Evolutionary conservation across 2,329 filamentous ascomycete genomes (phyloP).

Genomic region (Aspergillus versicolor): DNA sequence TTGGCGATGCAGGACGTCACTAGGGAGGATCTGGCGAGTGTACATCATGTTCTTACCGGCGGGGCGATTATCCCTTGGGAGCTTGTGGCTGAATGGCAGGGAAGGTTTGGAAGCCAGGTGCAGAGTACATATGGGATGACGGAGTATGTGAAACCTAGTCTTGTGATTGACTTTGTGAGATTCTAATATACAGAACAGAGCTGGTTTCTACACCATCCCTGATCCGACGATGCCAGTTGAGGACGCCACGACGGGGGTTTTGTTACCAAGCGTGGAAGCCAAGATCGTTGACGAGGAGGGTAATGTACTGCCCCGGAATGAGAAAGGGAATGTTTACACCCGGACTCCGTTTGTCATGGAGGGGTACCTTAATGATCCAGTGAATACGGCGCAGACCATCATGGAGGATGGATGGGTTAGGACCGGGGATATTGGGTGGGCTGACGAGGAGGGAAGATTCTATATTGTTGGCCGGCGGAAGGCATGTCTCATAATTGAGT

Average conservation of each 20-base stretch:
- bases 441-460: constrained; percentile 57
- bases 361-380: constrained; percentile 71
- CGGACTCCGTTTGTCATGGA: constrained; percentile 70
- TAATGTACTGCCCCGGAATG: constrained; percentile 51
- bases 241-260: constrained; percentile 56
- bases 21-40: not conserved
- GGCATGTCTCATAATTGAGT: constrained; percentile 34
- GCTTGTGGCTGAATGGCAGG: not conserved
- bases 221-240: constrained; percentile 51
- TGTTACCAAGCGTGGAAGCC: constrained; percentile 68
- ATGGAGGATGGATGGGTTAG: constrained; percentile 66
- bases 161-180: too few species aligned
- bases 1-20: not conserved
- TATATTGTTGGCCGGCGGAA: constrained; percentile 74
- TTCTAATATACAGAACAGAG: not conserved
- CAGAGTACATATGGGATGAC: constrained; percentile 65
- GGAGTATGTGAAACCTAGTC: constrained; percentile 48
- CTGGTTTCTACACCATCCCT: constrained; percentile 33
- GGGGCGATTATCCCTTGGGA: not conserved
- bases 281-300: constrained; percentile 54
- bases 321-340: constrained; percentile 71
- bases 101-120: not conserved
- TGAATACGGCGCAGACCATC: constrained; percentile 64
- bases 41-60: not conserved
- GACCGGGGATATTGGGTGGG: constrained; percentile 70